phyloP scores from a whole-genome alignment of 2,329 filamentous ascomycete genomes.

The Cercospora sojina region DNA sequence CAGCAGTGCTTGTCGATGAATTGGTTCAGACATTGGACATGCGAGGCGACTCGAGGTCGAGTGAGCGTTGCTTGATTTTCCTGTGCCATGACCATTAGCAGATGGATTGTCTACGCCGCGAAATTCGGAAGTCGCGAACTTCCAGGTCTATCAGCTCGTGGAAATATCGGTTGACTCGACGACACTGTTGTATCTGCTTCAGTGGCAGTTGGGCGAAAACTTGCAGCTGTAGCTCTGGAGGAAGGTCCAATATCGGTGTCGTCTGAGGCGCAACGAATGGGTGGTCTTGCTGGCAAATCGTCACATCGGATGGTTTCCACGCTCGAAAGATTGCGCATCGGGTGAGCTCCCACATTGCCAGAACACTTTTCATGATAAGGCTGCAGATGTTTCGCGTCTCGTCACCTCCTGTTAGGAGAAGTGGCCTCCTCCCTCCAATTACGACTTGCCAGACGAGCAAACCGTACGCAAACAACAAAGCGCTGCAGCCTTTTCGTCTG shows the following conservation, averaged over 20 bases:
- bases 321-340: not conserved
- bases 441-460: not conserved
- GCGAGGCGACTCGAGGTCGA: not conserved
- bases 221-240: not conserved
- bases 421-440: not conserved
- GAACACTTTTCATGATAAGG: not conserved
- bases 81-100: not conserved
- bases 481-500: not conserved
- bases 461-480: not conserved
- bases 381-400: not conserved
- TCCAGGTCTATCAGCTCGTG: not conserved
- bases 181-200: not conserved
- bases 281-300: not conserved
- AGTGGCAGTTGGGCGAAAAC: not conserved
- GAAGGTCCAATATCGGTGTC: not conserved
- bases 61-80: not conserved
- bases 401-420: not conserved
- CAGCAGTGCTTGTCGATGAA: not conserved
- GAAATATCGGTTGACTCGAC: not conserved
- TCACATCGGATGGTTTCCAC: not conserved
- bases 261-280: not conserved
- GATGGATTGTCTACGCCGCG: not conserved
- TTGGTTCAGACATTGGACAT: not conserved
- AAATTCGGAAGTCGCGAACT: not conserved
- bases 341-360: not conserved